Conservation (phyloP, 108 stramenopile genomes). For the Nitzschia sp. region DNA sequence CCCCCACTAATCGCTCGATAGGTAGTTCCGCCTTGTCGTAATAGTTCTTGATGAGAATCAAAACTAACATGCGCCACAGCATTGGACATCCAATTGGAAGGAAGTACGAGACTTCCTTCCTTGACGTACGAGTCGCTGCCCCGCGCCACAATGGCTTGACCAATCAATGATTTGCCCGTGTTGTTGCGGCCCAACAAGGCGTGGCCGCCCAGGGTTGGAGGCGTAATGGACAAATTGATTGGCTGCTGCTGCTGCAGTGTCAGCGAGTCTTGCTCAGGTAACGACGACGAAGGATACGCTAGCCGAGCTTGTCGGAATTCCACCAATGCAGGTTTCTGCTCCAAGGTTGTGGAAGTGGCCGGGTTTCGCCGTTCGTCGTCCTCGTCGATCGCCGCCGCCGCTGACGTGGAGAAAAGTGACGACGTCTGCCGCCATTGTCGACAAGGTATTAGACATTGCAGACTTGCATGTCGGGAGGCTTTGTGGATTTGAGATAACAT, state of each 20-base stretch:
- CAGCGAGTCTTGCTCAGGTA: not conserved
- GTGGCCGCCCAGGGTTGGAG: constrained; percentile 48
- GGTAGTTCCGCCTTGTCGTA: constrained; percentile 31
- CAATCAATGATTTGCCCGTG: constrained; percentile 47
- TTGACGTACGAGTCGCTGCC: not conserved
- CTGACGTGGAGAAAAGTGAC: not conserved
- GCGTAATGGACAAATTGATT: constrained; percentile 16
- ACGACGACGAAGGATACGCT: not conserved
- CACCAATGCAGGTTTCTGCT: not conserved
- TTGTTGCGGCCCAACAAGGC: constrained; percentile 58
- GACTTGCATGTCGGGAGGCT: too few relatives aligned
- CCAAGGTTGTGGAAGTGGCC: not conserved
- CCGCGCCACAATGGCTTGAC: constrained; percentile 18
- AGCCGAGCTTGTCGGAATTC: constrained; percentile 13
- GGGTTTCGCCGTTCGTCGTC: not conserved
- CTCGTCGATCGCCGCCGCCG: not conserved
- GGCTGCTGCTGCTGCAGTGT: not conserved
- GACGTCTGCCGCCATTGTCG: too few relatives aligned
- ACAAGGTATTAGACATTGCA: too few relatives aligned
- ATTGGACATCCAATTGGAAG: constrained; percentile 18
- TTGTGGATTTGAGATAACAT: too few relatives aligned
- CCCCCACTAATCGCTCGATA: constrained; percentile 44
- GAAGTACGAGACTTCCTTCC: not conserved
- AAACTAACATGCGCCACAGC: constrained; percentile 57
- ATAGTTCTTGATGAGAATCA: constrained; percentile 67